Evolutionary conservation across 2,329 filamentous ascomycete genomes (phyloP).

Genomic region (Penicillium sp.): DNA sequence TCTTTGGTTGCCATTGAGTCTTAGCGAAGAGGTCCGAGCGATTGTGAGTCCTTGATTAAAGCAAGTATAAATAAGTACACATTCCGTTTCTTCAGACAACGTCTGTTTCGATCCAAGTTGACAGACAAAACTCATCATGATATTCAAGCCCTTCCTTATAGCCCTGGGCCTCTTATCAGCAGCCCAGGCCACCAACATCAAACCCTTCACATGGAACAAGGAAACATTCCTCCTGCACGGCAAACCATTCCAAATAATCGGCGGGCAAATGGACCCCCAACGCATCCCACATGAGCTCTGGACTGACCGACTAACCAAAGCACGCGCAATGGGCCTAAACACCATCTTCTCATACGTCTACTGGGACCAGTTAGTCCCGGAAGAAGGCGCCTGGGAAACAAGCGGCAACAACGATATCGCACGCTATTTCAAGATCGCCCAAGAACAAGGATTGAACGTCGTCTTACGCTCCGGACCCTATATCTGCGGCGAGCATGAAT

Average conservation of each 20-base stretch:
- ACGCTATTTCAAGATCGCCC: conserved; percentile 48
- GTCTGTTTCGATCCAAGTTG: neutral
- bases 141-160: neutral
- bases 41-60: neutral
- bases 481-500: conserved; percentile 52
- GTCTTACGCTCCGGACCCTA: conserved; percentile 52
- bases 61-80: neutral
- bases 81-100: neutral
- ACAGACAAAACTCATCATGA: neutral
- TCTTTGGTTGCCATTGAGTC: neutral
- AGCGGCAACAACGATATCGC: conserved; percentile 50
- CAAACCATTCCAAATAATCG: conserved; percentile 13
- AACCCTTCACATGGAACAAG: conserved; percentile 9
- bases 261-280: conserved; percentile 33
- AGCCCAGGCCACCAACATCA: conserved; percentile 1
- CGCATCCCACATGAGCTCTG: conserved; percentile 51
- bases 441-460: conserved; percentile 49
- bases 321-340: conserved; percentile 51
- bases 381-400: conserved; percentile 40
- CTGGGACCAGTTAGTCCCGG: conserved; percentile 52
- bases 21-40: conserved; percentile 3
- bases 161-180: neutral
- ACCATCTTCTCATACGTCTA: conserved; percentile 54
- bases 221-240: conserved; percentile 13
- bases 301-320: conserved; percentile 47